phyloP scores from a whole-genome alignment of 306 rosid species.

The Sindora glabra region DNA sequence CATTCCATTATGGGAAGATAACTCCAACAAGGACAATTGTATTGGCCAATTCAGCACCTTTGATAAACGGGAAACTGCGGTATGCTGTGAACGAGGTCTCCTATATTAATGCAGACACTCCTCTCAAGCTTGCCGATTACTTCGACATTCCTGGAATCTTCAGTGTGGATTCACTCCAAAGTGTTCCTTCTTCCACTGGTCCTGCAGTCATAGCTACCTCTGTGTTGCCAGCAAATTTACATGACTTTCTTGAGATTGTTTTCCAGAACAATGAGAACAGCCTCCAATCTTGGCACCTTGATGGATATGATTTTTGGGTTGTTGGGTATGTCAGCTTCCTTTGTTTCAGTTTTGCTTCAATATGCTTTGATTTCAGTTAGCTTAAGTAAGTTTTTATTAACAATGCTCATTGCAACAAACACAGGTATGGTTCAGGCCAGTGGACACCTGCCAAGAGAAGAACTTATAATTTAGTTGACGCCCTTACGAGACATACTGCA shows the following conservation, averaged over 20 bases:
- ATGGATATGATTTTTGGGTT: constrained; percentile 98
- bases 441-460: constrained; percentile 61
- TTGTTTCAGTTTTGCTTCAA: background rate
- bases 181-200: constrained; percentile 38
- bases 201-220: constrained; percentile 54
- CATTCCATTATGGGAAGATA: constrained; percentile 84
- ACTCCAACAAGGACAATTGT: constrained; percentile 50
- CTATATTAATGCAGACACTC: constrained; percentile 72
- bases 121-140: constrained; percentile 93
- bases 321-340: constrained; percentile 57
- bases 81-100: constrained; percentile 80
- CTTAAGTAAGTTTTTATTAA: background rate
- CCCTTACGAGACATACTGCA: constrained; percentile 84
- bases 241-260: constrained; percentile 79
- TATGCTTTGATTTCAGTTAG: background rate
- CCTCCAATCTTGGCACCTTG: constrained; percentile 87
- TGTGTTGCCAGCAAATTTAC: constrained; percentile 48
- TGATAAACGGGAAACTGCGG: constrained; percentile 71
- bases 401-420: constrained; percentile 12
- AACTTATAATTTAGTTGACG: constrained; percentile 70
- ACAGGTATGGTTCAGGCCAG: constrained; percentile 67
- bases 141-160: constrained; percentile 81
- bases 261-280: constrained; percentile 77
- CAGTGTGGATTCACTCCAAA: constrained; percentile 51
- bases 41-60: constrained; percentile 67